phyloP scores from a whole-genome alignment of 1,139 yeast species.

The Sugiyamaella xylanicola region DNA sequence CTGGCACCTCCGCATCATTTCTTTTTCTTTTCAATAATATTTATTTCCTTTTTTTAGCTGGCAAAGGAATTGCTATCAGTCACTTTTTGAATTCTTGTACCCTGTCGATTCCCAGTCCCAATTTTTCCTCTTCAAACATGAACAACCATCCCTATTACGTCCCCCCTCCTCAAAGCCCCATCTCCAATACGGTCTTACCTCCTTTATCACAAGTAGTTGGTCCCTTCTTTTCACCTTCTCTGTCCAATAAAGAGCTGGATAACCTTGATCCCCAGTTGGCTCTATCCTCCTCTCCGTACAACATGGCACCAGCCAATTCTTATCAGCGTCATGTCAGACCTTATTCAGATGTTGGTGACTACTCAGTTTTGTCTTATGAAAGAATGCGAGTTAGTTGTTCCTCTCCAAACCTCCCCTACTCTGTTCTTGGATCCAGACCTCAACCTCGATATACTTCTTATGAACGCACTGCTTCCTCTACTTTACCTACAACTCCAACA shows the following conservation, averaged over 20 bases:
- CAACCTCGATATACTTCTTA: slow-evolving; percentile 10
- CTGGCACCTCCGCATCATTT: too few relatives aligned
- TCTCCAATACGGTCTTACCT: not conserved
- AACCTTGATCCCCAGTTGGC: not conserved
- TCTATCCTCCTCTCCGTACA: not conserved
- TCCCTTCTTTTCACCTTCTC: not conserved
- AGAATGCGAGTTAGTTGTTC: not conserved
- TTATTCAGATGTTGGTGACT: not conserved
- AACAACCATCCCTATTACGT: not conserved
- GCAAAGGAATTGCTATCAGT: not conserved
- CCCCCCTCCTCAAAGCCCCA: not conserved
- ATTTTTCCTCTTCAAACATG: not conserved
- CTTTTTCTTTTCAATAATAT: not conserved
- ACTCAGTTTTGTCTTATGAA: slow-evolving; percentile 1
- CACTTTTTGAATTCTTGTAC: not conserved
- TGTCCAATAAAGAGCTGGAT: not conserved
- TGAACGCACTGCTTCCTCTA: slow-evolving; percentile 3
- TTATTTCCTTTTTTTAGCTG: not conserved
- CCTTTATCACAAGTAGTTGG: slow-evolving; percentile 6
- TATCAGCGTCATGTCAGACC: not conserved
- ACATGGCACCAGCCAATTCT: not conserved
- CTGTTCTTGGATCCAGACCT: not conserved
- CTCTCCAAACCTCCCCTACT: not conserved
- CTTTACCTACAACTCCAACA: not conserved
- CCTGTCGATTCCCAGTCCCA: not conserved